Conservation (phyloP, 371 early-diverging fungal genomes). For the Coemansia sp. region DNA sequence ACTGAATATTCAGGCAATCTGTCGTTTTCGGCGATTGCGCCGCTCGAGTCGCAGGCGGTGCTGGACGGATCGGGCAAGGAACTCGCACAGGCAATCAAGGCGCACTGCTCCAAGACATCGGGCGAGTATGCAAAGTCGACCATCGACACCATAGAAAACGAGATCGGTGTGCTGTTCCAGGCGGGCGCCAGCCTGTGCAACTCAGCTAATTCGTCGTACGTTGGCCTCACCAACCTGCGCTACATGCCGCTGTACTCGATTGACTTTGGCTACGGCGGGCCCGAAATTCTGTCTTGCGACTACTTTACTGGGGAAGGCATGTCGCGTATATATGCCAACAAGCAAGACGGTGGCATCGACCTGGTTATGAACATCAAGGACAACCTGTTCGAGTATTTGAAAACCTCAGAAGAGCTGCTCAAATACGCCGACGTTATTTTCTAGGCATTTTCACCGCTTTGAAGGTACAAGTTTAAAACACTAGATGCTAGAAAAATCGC, state of each 20-base stretch:
- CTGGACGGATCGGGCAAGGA: constrained; percentile 13
- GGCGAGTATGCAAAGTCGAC: constrained; percentile 24
- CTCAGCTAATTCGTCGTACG: constrained; percentile 19
- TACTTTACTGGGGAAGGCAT: constrained; percentile 35
- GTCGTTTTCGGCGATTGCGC: constrained; percentile 25
- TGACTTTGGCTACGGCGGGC: constrained; percentile 42
- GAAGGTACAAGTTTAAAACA: not conserved
- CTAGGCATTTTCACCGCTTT: constrained; percentile 1
- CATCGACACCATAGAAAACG: constrained; percentile 23
- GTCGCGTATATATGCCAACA: constrained; percentile 26
- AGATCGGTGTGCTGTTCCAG: constrained; percentile 30
- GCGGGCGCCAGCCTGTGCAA: constrained; percentile 26
- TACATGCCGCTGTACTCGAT: constrained; percentile 29
- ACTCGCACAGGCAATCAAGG: constrained; percentile 24
- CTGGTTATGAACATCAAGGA: constrained; percentile 31
- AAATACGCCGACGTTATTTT: constrained; percentile 32
- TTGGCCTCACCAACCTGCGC: constrained; percentile 30
- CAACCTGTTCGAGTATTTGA: constrained; percentile 15
- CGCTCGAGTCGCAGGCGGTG: constrained; percentile 5
- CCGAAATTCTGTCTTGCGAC: constrained; percentile 24
- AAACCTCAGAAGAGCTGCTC: constrained; percentile 12
- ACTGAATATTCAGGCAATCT: constrained; percentile 28
- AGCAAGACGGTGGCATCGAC: constrained; percentile 40
- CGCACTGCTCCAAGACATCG: constrained; percentile 8
- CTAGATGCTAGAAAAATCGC: not conserved